These are phyloP conservation scores for Cladorrhinum samala DNA, from an alignment of 495 filamentous ascomycete genomes.

Conservation along the genomic window DNA sequence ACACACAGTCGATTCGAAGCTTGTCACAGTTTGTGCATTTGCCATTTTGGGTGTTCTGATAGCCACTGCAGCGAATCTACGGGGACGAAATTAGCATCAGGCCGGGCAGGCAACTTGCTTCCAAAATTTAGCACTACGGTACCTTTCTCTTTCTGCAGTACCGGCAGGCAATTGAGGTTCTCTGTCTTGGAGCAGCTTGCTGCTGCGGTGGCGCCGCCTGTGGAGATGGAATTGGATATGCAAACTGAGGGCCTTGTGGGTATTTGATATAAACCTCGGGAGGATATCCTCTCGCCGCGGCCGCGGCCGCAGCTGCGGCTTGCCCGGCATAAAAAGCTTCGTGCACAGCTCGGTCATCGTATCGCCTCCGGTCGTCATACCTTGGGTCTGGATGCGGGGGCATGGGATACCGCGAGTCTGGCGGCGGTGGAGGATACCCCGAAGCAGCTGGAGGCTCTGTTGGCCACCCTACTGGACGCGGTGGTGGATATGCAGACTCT, in stretches of 20 bases:
- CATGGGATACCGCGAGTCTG: conserved; percentile 15
- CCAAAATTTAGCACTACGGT: not conserved
- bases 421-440: conserved; percentile 19
- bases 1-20: conserved; percentile 46
- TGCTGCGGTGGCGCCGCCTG: conserved; percentile 21
- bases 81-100: conserved; percentile 9
- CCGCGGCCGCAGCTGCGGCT: conserved; percentile 12
- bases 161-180: conserved; percentile 47
- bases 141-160: conserved; percentile 49
- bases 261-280: conserved; percentile 19
- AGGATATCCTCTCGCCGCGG: conserved; percentile 13
- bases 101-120: not conserved
- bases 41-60: conserved; percentile 42
- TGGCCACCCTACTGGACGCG: not conserved
- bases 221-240: conserved; percentile 15
- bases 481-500: conserved; percentile 6
- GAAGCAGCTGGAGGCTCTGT: conserved; percentile 15
- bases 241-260: conserved; percentile 9
- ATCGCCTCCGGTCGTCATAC: conserved; percentile 13
- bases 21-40: conserved; percentile 48
- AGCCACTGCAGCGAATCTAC: conserved; percentile 50
- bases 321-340: not conserved
- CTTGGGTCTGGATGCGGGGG: conserved; percentile 10
- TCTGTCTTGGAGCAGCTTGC: conserved; percentile 42
- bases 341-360: conserved; percentile 11